Base-by-base conservation (phyloP, 192 early-diverging fungal genomes). In the Coemansia umbellata region DNA sequence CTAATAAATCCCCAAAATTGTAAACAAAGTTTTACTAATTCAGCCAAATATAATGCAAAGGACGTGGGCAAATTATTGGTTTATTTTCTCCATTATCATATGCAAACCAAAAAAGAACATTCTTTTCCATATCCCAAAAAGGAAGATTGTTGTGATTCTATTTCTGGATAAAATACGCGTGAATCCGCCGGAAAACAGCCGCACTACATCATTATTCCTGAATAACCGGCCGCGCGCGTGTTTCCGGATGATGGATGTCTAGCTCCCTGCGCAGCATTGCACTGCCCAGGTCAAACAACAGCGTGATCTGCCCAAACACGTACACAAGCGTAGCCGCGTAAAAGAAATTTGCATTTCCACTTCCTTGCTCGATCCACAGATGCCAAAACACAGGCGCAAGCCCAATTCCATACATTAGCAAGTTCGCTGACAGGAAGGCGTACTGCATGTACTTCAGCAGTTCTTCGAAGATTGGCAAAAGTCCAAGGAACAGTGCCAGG, bases 261-360 rank as follows among this genome's bases (percentile, higher is more conserved):
- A 91, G 91, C 26, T 92, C 86, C 5, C 94, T 76, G 35, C 87
- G 69, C 3, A 89, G 64, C 58, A 81, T 75, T 9, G 94, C 88
- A 50, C 72, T 84, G n/a, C 84, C 85, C n/a, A 87, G 52, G 68
- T 98, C 96, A 15, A 91, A 86, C 23, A 95, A 53, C 42, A 95
- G 65, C 14, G 92, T 67, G 31, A 95, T 85, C 70, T 95, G 92
- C 0, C 89, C 89, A 45, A 94, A 71, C 14, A 82, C 88, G 36
- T 91, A 93, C 4, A 99, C 90, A 32, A 99, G 82, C 1, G 93
- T 97, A 10, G 95, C 93, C 4, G 95, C 93, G 59, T 95, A 99
- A 60, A 92, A 96, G 61, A 97, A 99, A 64, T 99, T 99, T 50
- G 95, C 91, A 73, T 99, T 99, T 21, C 93, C 97, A 45, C 85